A percentile compares a stretch with the other conserved stretches of the same genome.
These are phyloP conservation scores for Lentinula sp. DNA, from an alignment of 768 basidiomycete genomes.

Conservation along the genomic window DNA sequence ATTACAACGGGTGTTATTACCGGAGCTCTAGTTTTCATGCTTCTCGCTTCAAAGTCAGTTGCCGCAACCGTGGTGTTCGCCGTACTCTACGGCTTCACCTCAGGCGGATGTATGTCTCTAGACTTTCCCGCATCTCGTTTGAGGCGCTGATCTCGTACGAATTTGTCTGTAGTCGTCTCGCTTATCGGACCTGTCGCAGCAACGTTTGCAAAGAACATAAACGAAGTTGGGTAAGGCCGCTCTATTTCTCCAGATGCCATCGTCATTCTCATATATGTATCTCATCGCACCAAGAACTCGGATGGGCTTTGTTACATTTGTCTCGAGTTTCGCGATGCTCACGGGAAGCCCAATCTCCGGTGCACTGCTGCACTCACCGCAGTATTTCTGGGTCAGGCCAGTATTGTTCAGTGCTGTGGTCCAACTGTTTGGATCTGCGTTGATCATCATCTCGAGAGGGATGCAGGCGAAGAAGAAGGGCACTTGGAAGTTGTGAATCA, in stretches of 20 bases:
- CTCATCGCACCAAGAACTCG: background rate
- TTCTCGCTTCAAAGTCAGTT: conserved; percentile 1
- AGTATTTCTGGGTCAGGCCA: conserved; percentile 3
- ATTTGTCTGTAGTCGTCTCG: background rate
- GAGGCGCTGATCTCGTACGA: background rate
- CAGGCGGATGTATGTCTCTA: conserved; percentile 4
- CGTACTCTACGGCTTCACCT: conserved; percentile 4
- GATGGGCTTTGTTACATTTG: conserved; percentile 5
- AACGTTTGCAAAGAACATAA: conserved; percentile 3
- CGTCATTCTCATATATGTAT: background rate
- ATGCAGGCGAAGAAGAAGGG: conserved; percentile 5
- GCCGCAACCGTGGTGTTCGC: conserved; percentile 1
- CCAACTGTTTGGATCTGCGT: background rate
- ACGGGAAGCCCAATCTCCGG: conserved; percentile 7
- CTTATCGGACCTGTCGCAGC: conserved; percentile 5
- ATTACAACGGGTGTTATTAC: background rate
- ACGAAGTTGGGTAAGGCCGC: conserved; percentile 5
- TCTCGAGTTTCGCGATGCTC: conserved; percentile 4
- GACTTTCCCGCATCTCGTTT: background rate
- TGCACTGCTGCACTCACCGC: background rate
- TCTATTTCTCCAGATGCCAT: background rate
- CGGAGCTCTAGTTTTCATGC: conserved; percentile 1
- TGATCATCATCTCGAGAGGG: conserved; percentile 2
- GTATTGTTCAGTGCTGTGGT: conserved; percentile 6
- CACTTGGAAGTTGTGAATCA: conserved; percentile 1